These are phyloP conservation scores for Benincasa hispida DNA, from an alignment of 306 rosid genomes.

Conservation along the genomic window DNA sequence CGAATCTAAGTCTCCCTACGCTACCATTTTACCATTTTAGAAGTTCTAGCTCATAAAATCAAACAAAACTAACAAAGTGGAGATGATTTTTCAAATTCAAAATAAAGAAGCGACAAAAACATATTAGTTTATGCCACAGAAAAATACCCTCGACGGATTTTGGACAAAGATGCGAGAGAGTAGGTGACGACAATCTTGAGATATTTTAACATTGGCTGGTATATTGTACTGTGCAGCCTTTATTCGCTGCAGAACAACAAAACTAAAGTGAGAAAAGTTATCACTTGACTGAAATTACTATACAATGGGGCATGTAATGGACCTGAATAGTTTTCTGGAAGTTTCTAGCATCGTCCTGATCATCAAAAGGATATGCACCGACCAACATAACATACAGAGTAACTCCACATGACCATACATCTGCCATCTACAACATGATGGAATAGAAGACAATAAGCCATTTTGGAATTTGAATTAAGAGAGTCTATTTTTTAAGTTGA, in stretches of 20 bases:
- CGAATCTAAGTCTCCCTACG: too few species aligned
- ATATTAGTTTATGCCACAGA: too few species aligned
- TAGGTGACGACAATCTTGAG: too few species aligned
- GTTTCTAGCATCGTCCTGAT: not conserved
- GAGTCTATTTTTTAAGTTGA: not conserved
- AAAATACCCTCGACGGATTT: too few species aligned
- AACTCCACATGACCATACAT: not conserved
- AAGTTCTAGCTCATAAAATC: too few species aligned
- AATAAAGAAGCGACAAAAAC: too few species aligned
- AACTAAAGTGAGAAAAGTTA: not conserved
- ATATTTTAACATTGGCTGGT: too few species aligned
- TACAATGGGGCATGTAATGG: not conserved
- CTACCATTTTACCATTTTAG: too few species aligned
- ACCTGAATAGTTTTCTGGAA: not conserved
- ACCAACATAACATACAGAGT: not conserved
- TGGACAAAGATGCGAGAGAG: too few species aligned
- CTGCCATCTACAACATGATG: not conserved
- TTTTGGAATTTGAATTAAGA: not conserved
- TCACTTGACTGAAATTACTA: not conserved
- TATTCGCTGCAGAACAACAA: slow-evolving; percentile 33
- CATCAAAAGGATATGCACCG: not conserved
- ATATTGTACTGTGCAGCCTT: slow-evolving; percentile 42
- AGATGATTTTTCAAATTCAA: too few species aligned
- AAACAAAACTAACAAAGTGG: too few species aligned
- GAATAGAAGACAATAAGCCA: not conserved